Base-by-base conservation (phyloP, 2,329 filamentous ascomycete species). In the Apiospora hydei region DNA sequence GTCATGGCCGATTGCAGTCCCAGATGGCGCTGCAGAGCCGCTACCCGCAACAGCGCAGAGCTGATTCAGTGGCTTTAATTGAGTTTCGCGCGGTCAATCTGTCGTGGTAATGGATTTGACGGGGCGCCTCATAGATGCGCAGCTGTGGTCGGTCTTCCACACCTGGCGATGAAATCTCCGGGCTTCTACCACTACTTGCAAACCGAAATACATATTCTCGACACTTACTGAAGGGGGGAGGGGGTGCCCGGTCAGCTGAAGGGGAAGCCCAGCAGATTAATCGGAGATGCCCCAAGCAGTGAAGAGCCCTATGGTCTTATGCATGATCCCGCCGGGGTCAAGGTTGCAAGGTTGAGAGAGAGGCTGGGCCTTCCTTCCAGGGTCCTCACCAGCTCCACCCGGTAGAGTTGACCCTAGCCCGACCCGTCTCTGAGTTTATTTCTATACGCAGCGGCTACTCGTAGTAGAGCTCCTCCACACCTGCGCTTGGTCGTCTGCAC, bases 331-430 rank as follows among this genome's bases (percentile, higher is more conserved):
- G 53, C 30, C 34, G 16, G 49, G 24, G 8, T 53, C 14, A 26
- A 53, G 49, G 24, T 30, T 53, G 49, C 13, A 18, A 49, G 47
- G 47, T 49, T 49, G 47, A 38, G 34, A 38, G 34, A 49, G 51
- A 18, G 24, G 14, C 30, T 34, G 53, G 53, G 26, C 24, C 53
- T 21, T 34, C 41, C 41, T 43, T 43, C 41, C 34, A 38, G 34
- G 34, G 34, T 38, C 30, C 16, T 30, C 53, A 14, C 38, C 30
- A 38, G 53, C 30, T 61, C 53, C 30, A 61, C 53, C 51, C 18
- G 53, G 30, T 57, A 61, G 16, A 61, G 53, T 61, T 61, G 53
- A 38, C 26, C 18, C 53, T 61, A 61, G 53, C 7, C 26, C 53
- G 30, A 38, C 16, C 30, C 16, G 34, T 34, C 18, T 34, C 30